Conservation (phyloP, 2,329 filamentous ascomycete species). For the Corinectria fuckeliana region DNA sequence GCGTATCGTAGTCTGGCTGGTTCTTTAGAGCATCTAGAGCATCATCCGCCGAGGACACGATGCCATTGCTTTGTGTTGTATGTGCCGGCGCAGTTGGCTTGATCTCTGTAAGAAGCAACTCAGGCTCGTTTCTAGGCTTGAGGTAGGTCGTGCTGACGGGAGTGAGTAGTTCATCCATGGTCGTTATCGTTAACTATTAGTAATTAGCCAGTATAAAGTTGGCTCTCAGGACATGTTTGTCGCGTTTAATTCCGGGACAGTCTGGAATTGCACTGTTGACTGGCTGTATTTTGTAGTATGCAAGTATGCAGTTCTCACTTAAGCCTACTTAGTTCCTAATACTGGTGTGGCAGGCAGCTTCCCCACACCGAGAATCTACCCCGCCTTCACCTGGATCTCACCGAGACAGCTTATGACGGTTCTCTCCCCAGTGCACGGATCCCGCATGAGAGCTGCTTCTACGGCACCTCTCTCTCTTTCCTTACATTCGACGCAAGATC, state of each 20-base stretch:
- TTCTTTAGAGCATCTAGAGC: slow-evolving; percentile 65
- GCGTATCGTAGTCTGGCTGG: slow-evolving; percentile 66
- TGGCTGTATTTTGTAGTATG: background rate
- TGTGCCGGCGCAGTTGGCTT: slow-evolving; percentile 28
- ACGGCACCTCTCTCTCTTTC: background rate
- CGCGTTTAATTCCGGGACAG: background rate
- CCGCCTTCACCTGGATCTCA: slow-evolving; percentile 44
- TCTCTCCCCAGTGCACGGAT: slow-evolving; percentile 30
- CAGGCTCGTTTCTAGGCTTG: slow-evolving; percentile 44
- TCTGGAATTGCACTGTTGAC: background rate
- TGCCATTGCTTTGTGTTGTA: slow-evolving; percentile 1
- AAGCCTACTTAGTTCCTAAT: slow-evolving; percentile 6
- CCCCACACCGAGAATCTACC: slow-evolving; percentile 29
- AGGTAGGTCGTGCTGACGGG: slow-evolving; percentile 60
- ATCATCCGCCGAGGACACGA: slow-evolving; percentile 50
- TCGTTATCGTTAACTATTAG: too few species aligned
- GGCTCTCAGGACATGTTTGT: background rate
- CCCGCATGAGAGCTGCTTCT: slow-evolving; percentile 15
- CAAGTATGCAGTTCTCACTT: background rate
- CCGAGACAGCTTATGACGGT: slow-evolving; percentile 37
- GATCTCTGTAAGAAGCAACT: slow-evolving; percentile 49
- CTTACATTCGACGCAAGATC: slow-evolving; percentile 3
- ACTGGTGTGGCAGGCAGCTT: slow-evolving; percentile 1
- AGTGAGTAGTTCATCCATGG: slow-evolving; percentile 64
- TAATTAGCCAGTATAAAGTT: background rate